Evolutionary conservation across 768 basidiomycete species (phyloP).

Genomic region (Mycena capillaripes): DNA sequence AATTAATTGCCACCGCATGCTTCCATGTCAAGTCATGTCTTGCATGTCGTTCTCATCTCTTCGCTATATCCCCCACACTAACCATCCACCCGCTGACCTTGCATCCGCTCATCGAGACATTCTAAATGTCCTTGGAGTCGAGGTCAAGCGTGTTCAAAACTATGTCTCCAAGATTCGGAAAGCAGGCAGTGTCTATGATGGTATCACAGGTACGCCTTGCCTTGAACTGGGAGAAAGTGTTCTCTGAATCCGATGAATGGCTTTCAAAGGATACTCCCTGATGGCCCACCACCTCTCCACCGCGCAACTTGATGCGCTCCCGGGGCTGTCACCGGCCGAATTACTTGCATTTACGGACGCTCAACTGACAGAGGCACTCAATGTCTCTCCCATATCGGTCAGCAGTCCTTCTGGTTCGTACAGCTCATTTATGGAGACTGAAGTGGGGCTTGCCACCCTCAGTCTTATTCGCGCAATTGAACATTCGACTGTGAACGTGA

Average conservation of each 20-base stretch:
- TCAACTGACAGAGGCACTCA: conserved; percentile 36
- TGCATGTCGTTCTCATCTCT: neutral
- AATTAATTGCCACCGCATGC: too few relatives aligned
- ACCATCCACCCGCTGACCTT: conserved; percentile 16
- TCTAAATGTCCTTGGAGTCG: conserved; percentile 39
- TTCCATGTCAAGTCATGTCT: conserved; percentile 13
- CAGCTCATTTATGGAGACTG: conserved; percentile 58
- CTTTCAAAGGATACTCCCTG: conserved; percentile 28
- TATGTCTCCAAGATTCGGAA: conserved; percentile 30
- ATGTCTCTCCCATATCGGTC: conserved; percentile 13
- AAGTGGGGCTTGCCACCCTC: conserved; percentile 54
- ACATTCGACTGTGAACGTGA: too few relatives aligned
- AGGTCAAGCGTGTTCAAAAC: conserved; percentile 42
- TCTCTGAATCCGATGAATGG: neutral
- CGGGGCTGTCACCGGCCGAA: conserved; percentile 15
- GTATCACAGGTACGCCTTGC: conserved; percentile 40
- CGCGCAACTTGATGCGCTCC: neutral
- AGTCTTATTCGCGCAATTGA: conserved; percentile 48
- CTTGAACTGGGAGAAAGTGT: neutral
- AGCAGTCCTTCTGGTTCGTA: conserved; percentile 37
- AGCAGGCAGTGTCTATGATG: conserved; percentile 46
- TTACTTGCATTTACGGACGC: conserved; percentile 35
- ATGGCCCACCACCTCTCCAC: conserved; percentile 35
- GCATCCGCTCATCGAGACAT: conserved; percentile 40
- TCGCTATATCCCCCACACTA: conserved; percentile 25